These are phyloP conservation scores for Penstemon newberryi DNA, from an alignment of 257 asterid species.

Conservation along the genomic window DNA sequence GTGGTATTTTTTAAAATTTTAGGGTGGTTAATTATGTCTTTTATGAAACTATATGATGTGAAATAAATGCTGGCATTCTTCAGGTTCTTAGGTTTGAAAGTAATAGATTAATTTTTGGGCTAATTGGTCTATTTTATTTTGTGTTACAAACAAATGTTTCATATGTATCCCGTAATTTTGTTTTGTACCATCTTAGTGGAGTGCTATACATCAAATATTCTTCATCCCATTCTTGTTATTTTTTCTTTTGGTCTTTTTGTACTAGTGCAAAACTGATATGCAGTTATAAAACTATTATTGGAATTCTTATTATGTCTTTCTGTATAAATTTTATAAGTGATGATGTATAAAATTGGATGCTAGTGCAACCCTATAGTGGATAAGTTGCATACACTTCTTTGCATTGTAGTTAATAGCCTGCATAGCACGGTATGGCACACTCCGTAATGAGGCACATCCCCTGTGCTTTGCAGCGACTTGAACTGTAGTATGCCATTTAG, in stretches of 20 bases:
- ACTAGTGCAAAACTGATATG: slow-evolving; percentile 8
- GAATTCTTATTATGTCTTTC: neutral
- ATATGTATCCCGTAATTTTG: neutral
- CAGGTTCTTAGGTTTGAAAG: neutral
- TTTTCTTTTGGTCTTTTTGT: neutral
- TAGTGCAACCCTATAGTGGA: neutral
- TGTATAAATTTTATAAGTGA: neutral
- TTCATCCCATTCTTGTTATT: too few species aligned
- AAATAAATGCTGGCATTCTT: neutral
- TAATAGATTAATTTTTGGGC: neutral
- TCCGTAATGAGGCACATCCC: too few species aligned
- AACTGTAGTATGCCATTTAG: too few species aligned
- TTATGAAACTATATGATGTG: neutral
- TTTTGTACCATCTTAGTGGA: neutral
- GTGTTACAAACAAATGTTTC: neutral
- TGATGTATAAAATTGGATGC: neutral
- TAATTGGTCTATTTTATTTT: slow-evolving; percentile 1
- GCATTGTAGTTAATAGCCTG: too few species aligned
- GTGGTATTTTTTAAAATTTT: too few species aligned
- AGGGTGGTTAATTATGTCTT: too few species aligned
- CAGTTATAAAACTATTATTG: neutral
- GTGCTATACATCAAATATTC: neutral
- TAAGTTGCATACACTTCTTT: too few species aligned
- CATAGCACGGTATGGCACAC: too few species aligned
- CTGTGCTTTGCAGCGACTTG: too few species aligned